A percentile compares a stretch with the other conserved stretches of the same genome.
phyloP scores from a whole-genome alignment of 2,329 filamentous ascomycete genomes.

The Nemania abortiva region DNA sequence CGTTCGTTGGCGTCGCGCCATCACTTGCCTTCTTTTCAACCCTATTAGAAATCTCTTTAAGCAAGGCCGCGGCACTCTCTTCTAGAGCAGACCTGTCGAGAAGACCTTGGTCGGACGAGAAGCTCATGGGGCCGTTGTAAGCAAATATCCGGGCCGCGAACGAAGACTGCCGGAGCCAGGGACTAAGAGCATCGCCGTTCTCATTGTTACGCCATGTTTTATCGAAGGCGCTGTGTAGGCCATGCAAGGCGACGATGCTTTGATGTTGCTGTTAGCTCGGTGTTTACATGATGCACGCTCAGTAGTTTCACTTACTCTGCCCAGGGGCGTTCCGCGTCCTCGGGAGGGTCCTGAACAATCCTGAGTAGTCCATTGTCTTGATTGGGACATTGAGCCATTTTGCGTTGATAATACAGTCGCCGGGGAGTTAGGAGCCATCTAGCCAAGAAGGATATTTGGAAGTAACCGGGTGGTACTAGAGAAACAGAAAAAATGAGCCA shows the following conservation, averaged over 20 bases:
- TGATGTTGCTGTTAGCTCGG: not conserved
- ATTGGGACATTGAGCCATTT: not conserved
- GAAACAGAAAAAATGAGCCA: no score
- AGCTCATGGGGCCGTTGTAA: not conserved
- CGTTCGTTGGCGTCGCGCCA: not conserved
- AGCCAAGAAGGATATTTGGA: not conserved
- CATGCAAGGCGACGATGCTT: not conserved
- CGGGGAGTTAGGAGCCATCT: not conserved
- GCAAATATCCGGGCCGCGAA: not conserved
- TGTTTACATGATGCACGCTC: not conserved
- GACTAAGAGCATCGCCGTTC: not conserved
- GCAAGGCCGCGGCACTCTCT: not conserved
- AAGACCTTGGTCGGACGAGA: not conserved
- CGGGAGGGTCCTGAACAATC: not conserved
- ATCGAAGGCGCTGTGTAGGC: not conserved
- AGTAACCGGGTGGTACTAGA: no score
- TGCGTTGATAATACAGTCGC: not conserved
- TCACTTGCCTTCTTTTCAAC: not conserved
- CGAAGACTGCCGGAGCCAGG: not conserved
- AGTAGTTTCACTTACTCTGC: not conserved
- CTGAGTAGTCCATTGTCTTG: not conserved
- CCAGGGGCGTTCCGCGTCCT: not conserved
- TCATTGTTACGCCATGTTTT: not conserved
- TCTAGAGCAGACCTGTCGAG: not conserved
- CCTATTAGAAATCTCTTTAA: not conserved